phyloP scores from a whole-genome alignment of 2,329 filamentous ascomycete genomes.

The Penicillium sp. region DNA sequence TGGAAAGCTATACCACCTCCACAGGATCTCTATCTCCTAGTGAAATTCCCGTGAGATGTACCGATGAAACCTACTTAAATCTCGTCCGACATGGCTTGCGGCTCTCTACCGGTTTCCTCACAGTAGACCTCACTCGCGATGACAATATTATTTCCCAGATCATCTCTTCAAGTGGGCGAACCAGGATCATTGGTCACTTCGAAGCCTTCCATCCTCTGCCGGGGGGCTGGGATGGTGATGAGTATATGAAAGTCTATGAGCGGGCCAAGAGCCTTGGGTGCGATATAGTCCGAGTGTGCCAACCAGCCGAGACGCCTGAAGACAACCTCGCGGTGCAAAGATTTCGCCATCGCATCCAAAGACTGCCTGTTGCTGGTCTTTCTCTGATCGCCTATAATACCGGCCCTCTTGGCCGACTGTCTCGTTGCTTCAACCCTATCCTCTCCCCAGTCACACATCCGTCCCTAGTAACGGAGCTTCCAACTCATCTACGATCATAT shows the following conservation, averaged over 20 bases:
- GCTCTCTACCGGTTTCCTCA: constrained; percentile 63
- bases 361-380: constrained; percentile 46
- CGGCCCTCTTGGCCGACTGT: constrained; percentile 61
- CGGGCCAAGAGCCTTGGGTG: constrained; percentile 60
- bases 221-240: constrained; percentile 57
- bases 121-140: constrained; percentile 61
- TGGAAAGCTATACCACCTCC: constrained; percentile 35
- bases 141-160: constrained; percentile 54
- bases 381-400: constrained; percentile 66
- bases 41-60: constrained; percentile 25
- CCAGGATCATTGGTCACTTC: constrained; percentile 63
- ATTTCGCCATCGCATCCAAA: constrained; percentile 53
- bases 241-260: constrained; percentile 59
- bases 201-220: constrained; percentile 44
- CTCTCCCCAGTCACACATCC: constrained; percentile 61
- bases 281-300: constrained; percentile 62
- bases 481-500: constrained; percentile 47
- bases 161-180: constrained; percentile 53
- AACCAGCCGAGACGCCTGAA: constrained; percentile 56
- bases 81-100: constrained; percentile 61
- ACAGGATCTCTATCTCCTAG: constrained; percentile 25
- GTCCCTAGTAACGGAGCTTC: constrained; percentile 46
- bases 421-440: constrained; percentile 65
- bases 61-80: constrained; percentile 52
- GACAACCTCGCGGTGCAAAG: constrained; percentile 64